Percentiles rank a stretch among this genome's conserved stretches.
phyloP scores from a whole-genome alignment of 805 yeast genomes.

The Candida fluviatilis region DNA sequence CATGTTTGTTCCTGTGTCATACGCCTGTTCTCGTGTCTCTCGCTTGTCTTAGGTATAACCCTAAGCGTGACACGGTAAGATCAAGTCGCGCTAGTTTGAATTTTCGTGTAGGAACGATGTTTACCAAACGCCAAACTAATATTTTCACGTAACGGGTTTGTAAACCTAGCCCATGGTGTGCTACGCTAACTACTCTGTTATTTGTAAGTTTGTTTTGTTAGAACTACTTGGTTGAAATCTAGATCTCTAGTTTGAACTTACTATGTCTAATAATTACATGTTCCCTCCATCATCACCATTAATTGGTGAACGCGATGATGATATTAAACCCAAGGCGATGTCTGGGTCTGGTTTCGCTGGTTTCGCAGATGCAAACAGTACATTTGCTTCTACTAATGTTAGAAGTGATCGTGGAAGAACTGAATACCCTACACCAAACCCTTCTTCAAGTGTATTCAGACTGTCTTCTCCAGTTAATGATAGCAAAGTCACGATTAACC shows the following conservation, averaged over 20 bases:
- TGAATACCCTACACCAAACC: constrained; percentile 65
- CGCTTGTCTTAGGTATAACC: background rate
- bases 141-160: background rate
- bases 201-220: too few relatives aligned
- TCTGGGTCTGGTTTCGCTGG: background rate
- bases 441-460: constrained; percentile 47
- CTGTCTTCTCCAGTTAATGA: constrained; percentile 34
- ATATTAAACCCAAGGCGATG: background rate
- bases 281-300: constrained; percentile 55
- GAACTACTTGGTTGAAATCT: background rate
- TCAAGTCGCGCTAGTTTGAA: background rate
- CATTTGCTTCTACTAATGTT: background rate
- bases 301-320: constrained; percentile 22
- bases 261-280: constrained; percentile 19
- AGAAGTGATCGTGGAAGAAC: constrained; percentile 1
- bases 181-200: too few relatives aligned
- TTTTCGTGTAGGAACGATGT: constrained; percentile 1
- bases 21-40: too few relatives aligned
- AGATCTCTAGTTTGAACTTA: background rate
- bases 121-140: constrained; percentile 1
- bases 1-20: too few relatives aligned
- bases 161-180: background rate
- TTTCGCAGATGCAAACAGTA: background rate
- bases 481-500: constrained; percentile 15
- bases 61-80: background rate